These are phyloP conservation scores for Trichoderma guizhouense DNA, from an alignment of 2,329 filamentous ascomycete species.

Conservation along the genomic window DNA sequence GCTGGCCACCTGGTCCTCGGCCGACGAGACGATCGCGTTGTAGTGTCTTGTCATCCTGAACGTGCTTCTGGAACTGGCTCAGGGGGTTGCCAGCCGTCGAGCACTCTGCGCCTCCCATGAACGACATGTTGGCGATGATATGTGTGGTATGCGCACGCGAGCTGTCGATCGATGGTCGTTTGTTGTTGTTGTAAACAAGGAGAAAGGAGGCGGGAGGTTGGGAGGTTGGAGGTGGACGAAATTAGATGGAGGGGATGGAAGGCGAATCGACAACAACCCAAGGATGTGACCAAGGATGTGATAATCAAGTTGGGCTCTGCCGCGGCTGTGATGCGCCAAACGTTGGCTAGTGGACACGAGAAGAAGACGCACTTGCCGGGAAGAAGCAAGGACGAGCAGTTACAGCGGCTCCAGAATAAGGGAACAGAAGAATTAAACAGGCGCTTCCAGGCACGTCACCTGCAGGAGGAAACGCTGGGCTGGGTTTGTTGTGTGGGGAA, in stretches of 20 bases:
- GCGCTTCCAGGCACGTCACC: conserved; percentile 15
- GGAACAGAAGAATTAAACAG: conserved; percentile 3
- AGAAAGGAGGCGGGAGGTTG: not conserved
- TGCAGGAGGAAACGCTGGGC: not conserved
- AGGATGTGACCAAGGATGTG: not conserved
- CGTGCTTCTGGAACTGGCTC: conserved; percentile 95
- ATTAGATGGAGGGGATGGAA: not conserved
- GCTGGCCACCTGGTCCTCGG: conserved; percentile 64
- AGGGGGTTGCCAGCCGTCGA: conserved; percentile 94
- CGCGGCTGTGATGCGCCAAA: conserved; percentile 1
- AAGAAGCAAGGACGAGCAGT: not conserved
- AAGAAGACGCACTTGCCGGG: not conserved
- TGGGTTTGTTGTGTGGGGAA: conserved; percentile 15
- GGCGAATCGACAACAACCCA: not conserved
- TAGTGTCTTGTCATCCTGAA: conserved; percentile 91
- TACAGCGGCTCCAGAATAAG: not conserved
- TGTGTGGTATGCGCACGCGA: conserved; percentile 3
- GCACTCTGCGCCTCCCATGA: conserved; percentile 92
- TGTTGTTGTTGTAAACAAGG: not conserved
- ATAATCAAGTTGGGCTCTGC: not conserved
- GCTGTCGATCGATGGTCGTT: not conserved
- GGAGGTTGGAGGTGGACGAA: not conserved
- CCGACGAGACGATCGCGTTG: conserved; percentile 87
- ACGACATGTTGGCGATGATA: conserved; percentile 68
- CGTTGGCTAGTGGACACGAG: not conserved